Percentiles rank a stretch among this genome's conserved stretches.
These are phyloP conservation scores for Tetramitus jugosus DNA, from an alignment of 208 protist species.

Conservation along the genomic window DNA sequence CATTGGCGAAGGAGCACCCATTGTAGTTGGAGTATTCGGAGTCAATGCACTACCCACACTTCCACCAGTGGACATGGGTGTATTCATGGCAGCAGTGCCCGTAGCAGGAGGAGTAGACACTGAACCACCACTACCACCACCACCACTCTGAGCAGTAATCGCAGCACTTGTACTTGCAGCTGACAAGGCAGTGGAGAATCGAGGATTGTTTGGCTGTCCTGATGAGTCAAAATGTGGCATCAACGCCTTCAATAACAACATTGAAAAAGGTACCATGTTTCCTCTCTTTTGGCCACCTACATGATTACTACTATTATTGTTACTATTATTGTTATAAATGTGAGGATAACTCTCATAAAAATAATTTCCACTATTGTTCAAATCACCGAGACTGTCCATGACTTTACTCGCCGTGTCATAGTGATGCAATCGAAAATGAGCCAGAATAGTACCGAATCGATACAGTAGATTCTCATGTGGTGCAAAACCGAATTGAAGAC, in stretches of 20 bases:
- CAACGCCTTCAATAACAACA: background rate
- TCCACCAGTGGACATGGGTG: no score
- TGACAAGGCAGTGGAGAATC: no score
- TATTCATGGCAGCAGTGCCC: no score
- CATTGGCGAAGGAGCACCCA: background rate
- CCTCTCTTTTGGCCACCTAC: background rate
- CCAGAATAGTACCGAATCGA: background rate
- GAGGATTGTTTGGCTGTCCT: background rate
- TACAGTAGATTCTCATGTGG: background rate
- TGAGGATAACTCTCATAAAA: slow-evolving; percentile 16
- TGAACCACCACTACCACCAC: no score
- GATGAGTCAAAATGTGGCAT: background rate
- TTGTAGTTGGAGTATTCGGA: slow-evolving; percentile 1
- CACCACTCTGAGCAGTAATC: no score
- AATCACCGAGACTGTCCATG: slow-evolving; percentile 2
- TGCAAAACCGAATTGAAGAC: background rate
- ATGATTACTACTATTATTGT: no score
- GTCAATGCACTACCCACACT: no score
- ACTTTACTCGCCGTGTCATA: background rate
- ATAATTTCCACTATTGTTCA: background rate
- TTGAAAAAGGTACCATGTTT: slow-evolving; percentile 10
- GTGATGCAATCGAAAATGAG: background rate
- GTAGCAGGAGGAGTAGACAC: no score
- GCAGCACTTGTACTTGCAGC: no score
- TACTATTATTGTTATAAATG: no score